Base-by-base conservation (phyloP, 768 basidiomycete species). In the Mycena albidolilacea region DNA sequence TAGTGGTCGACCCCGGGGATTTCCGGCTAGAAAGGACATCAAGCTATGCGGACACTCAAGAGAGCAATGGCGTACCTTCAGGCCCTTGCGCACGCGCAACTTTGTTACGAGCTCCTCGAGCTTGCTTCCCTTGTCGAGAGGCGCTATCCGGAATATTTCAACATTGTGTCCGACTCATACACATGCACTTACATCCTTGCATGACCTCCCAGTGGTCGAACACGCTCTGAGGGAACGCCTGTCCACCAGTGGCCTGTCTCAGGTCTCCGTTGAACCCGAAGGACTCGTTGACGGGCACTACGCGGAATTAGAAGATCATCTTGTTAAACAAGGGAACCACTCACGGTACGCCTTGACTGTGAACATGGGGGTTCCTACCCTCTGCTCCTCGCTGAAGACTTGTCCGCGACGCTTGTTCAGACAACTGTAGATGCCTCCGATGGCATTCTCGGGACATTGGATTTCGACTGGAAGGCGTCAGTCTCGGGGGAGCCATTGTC, bases 241-340 rank as follows among this genome's bases (percentile, higher is more conserved):
- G 97, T 64, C 98, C 98, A 80, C 90, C 91, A 52, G 98, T 99
- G 62, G 93, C 92, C 81, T 91, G 90, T 77, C 97, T 94, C 67
- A 99, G 92, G 79, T 95, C 97, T 78, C 94, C 95, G 84, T 97
- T 99, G 93, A 99, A 99, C 78, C 97, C 97, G 86, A 98, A 97
- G 17, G 95, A 96, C 85, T 96, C 95, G 81, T 88, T 86, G 82
- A 96, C 95, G 78, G 96, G 96, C 50, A 97, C 30, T 30, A 30
- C 30, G 30, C 30, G 30, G 30, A 30, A 30, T 30, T 30, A 30
- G 30, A 4, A 30, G 30, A 30, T 30, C 30, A 30, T 30, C 30
- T 30, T 4, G 30, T 30, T 30, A 30, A 30, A 30, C 30, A 30
- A 30, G 30, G 30, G 30, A 30, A 30, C 30, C 30, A 30, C 30